Conservation (phyloP, 345 rosid species). For the Corymbia maculata region DNA sequence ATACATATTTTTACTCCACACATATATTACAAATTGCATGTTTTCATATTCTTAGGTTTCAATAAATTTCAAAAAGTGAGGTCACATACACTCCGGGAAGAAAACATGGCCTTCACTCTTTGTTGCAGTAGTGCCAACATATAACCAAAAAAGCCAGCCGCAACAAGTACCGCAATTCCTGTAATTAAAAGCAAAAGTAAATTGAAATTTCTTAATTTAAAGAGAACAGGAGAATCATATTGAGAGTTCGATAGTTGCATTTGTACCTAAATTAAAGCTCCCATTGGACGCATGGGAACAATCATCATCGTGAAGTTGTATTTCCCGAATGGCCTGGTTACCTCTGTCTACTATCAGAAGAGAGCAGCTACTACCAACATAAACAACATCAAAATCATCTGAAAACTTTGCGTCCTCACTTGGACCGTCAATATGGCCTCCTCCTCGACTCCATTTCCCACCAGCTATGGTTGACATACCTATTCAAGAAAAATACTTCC, state of each 20-base stretch:
- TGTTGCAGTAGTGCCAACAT: slow-evolving; percentile 83
- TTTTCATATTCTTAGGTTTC: neutral
- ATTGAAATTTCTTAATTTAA: neutral
- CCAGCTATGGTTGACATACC: slow-evolving; percentile 91
- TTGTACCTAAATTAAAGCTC: slow-evolving; percentile 58
- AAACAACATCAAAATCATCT: slow-evolving; percentile 73
- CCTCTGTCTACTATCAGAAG: slow-evolving; percentile 83
- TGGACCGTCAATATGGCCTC: slow-evolving; percentile 70
- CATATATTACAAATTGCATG: neutral
- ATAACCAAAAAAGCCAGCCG: slow-evolving; percentile 77
- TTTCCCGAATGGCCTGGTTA: slow-evolving; percentile 80
- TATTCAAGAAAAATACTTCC: slow-evolving; percentile 2
- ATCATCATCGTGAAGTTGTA: slow-evolving; percentile 68
- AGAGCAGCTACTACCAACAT: slow-evolving; percentile 70
- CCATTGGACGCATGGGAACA: slow-evolving; percentile 45
- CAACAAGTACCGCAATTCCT: slow-evolving; percentile 74
- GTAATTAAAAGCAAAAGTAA: neutral
- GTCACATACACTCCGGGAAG: slow-evolving; percentile 43
- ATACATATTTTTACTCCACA: neutral
- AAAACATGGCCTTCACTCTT: slow-evolving; percentile 50
- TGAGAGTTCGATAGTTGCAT: neutral
- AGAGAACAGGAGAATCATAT: neutral
- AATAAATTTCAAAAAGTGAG: neutral
- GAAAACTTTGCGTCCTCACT: slow-evolving; percentile 85
- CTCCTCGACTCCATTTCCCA: slow-evolving; percentile 61